Evolutionary conservation across 1,284 basidiomycete genomes (phyloP), one percentile per base, ranked within the genome.

Genomic region (Puccinia coronata): DNA sequence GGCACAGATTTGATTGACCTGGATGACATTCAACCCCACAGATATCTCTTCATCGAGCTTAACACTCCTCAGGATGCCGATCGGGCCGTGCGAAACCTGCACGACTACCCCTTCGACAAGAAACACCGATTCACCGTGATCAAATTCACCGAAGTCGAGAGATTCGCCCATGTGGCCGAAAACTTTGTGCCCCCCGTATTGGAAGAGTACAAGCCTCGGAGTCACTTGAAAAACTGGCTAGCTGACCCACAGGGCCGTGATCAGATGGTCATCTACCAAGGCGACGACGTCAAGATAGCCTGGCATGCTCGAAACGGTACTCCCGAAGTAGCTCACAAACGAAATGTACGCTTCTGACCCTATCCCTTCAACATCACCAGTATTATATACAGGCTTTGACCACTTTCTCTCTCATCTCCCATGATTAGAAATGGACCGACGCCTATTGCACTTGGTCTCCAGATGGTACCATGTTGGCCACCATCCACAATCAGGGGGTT

Each of bases 381-480:
- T n/a, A n/a, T n/a, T n/a, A n/a, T n/a, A n/a, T n/a, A n/a, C n/a
- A n/a, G n/a, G n/a, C n/a, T n/a, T n/a, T n/a, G n/a, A n/a, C n/a
- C n/a, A n/a, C n/a, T n/a, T n/a, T n/a, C n/a, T n/a, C n/a, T n/a
- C n/a, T n/a, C 36, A 25, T 43, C 34, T 23, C 2, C 12, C 73
- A n/a, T n/a, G n/a, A 82, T 36, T 85, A 93, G 91, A 91, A 93
- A 86, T 99, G 97, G 95, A 98, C 95, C 85, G 95, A 99, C 85
- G 92, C 97, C 63, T 99, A 98, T 88, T 92, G 96, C 59, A 92
- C 94, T 72, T 99, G 97, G 97, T 98, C 97, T 51, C 96, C 96
- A 47, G 89, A 93, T 82, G 97, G 97, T 78, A 98, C 96, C 31
- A 95, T 92, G 86, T 89, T 99, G 82, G 92, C 95, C 69, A 97